These are phyloP conservation scores for Eutrema yunnanense DNA, from an alignment of 345 rosid species.

Conservation along the genomic window DNA sequence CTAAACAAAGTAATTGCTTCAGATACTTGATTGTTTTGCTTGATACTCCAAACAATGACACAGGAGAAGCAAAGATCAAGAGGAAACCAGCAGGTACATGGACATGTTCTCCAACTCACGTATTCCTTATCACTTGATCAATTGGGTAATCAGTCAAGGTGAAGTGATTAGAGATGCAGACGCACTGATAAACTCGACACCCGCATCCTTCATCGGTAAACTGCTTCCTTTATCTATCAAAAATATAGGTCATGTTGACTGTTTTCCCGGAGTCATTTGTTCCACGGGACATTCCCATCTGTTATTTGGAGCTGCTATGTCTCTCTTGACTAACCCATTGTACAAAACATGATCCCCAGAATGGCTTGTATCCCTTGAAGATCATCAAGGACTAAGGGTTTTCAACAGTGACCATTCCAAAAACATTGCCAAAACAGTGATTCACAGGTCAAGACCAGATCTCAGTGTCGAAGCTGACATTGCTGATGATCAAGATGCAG, in stretches of 20 bases:
- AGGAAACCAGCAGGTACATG: conserved; percentile 36
- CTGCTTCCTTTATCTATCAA: not conserved
- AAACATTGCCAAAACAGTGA: conserved; percentile 43
- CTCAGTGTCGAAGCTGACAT: conserved; percentile 11
- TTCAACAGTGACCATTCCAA: conserved; percentile 46
- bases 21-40: not conserved
- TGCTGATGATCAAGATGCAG: conserved; percentile 21
- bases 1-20: not conserved
- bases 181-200: conserved; percentile 34
- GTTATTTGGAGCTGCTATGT: not conserved
- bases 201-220: conserved; percentile 61
- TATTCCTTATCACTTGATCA: conserved; percentile 42
- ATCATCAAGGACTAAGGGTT: conserved; percentile 48
- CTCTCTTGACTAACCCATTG: conserved; percentile 12
- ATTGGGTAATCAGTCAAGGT: conserved; percentile 48
- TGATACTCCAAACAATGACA: conserved; percentile 23
- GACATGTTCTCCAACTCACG: conserved; percentile 44
- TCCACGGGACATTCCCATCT: not conserved
- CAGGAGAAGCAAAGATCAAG: conserved; percentile 51
- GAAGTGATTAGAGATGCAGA: conserved; percentile 34
- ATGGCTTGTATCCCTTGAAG: conserved; percentile 59
- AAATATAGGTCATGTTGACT: not conserved
- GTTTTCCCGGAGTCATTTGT: not conserved
- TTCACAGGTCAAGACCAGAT: conserved; percentile 38
- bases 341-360: conserved; percentile 36